Evolutionary conservation across 23 red algal species (phyloP).

Genomic region (Agarophyton chilense): DNA sequence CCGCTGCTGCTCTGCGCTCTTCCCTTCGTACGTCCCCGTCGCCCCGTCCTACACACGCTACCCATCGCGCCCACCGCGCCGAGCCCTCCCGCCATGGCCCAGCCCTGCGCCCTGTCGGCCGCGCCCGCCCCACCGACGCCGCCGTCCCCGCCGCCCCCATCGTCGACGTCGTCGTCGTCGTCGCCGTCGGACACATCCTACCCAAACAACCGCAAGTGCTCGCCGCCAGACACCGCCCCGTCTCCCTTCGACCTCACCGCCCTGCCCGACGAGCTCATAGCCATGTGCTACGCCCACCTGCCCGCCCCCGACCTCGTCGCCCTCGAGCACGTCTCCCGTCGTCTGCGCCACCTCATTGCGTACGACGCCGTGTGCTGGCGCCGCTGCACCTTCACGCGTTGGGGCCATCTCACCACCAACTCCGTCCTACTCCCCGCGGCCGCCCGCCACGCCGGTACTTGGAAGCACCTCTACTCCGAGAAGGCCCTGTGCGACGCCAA

Average conservation of each 20-base stretch:
- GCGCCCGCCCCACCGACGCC: background rate
- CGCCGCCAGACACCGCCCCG: no score
- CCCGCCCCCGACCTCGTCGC: conserved; percentile 71
- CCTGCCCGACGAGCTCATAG: conserved; percentile 86
- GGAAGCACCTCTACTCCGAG: conserved; percentile 86
- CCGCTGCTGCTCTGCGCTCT: no score
- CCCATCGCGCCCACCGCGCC: background rate
- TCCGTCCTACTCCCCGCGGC: conserved; percentile 68
- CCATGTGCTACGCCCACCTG: conserved; percentile 71
- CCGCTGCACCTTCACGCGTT: conserved; percentile 43
- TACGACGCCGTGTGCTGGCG: conserved; percentile 75
- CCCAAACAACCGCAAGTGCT: background rate
- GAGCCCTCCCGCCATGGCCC: background rate
- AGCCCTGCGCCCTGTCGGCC: background rate
- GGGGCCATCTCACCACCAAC: conserved; percentile 75
- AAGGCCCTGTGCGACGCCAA: conserved; percentile 66
- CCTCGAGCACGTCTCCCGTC: conserved; percentile 74
- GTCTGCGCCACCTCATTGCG: conserved; percentile 77
- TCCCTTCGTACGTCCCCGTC: background rate
- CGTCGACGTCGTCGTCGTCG: background rate
- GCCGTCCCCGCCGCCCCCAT: background rate
- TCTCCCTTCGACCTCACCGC: conserved; percentile 65
- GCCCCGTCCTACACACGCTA: background rate
- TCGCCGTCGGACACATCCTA: no score
- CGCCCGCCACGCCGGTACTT: conserved; percentile 82